Evolutionary conservation across 169 alveolate species (phyloP), one percentile per base, ranked within the genome.

Genomic region (Theileria orientalis): DNA sequence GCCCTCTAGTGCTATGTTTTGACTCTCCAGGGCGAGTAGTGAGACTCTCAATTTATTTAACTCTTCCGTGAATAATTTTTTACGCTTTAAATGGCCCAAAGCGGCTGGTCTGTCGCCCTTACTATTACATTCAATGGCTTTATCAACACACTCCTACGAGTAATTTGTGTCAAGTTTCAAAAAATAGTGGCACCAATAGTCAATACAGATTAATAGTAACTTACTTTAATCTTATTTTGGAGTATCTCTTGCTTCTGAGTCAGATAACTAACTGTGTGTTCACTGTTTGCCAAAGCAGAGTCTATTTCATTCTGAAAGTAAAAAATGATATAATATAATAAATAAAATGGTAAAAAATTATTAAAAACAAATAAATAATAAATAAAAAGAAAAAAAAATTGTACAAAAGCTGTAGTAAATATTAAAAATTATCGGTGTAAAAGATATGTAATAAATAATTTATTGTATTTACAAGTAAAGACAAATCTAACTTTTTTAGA

Each of bases 51-150:
- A 67, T 46, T 86, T 63, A 33, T 79, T 71, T 37, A 78, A 56
- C 64, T 88, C 93, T 42, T 88, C 90, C 68, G 79, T 89, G 60
- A 71, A 83, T 41, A 88, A 67, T 67, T 88, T 84, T 85, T 88
- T 88, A 41, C 90, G 46, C 61, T 87, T 76, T 56, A 88, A 54
- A 32, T 82, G 83, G 67, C 73, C 80, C 62, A 84, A 60, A 19
- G 93, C 93, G 16, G 76, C 83, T 23, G 61, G 41, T 70, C 59
- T 80, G 64, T 80, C 88, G 23, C 57, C 46, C 33, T 49, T 54
- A 25, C 27, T 49, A 49, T 33, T 49, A 16, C 60, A 42, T 37
- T 54, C 62, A 71, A 30, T 61, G 37, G 49, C 67, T 69, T 72
- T 72, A 3, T 49, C 25, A 5, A 49, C 60, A 49, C 60, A 82